These are phyloP conservation scores for Kazachstania psychrophila DNA, from an alignment of 805 yeast genomes.

Conservation along the genomic window DNA sequence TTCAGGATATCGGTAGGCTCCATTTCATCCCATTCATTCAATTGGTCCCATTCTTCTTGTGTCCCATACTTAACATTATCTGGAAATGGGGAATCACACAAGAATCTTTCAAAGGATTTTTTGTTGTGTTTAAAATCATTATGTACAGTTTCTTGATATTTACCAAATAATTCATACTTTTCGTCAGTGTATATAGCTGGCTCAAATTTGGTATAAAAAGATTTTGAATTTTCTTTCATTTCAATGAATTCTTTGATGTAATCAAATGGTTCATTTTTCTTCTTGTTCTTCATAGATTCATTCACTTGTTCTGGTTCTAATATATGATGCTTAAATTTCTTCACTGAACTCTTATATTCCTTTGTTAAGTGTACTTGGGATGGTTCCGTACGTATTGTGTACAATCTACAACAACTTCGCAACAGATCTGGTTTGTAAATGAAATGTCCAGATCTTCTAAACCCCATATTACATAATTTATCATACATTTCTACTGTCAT, in stretches of 20 bases:
- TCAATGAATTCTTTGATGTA: conserved; percentile 30
- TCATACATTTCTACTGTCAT: conserved; percentile 52
- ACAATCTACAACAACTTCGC: conserved; percentile 69
- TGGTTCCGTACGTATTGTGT: conserved; percentile 60
- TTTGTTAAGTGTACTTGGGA: conserved; percentile 42
- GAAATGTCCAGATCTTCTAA: conserved; percentile 67
- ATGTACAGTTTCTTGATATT: conserved; percentile 67
- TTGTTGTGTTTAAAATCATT: conserved; percentile 44
- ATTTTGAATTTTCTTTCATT: conserved; percentile 29
- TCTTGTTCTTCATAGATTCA: conserved; percentile 1
- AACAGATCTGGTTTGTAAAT: conserved; percentile 58
- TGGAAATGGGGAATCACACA: conserved; percentile 61
- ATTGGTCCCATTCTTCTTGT: conserved; percentile 22
- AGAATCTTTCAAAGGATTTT: conserved; percentile 49
- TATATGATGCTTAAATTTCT: conserved; percentile 39
- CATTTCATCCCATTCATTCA: conserved; percentile 32
- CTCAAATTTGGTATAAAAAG: conserved; percentile 40
- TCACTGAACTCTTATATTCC: conserved; percentile 57
- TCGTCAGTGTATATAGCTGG: conserved; percentile 44
- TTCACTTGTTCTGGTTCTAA: background rate
- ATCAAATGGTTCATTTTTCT: conserved; percentile 16
- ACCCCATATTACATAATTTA: conserved; percentile 58
- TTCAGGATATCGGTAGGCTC: conserved; percentile 13
- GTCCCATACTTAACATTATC: conserved; percentile 18
- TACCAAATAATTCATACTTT: conserved; percentile 52